phyloP scores from a whole-genome alignment of 345 rosid genomes.

The Balakata baccata region DNA sequence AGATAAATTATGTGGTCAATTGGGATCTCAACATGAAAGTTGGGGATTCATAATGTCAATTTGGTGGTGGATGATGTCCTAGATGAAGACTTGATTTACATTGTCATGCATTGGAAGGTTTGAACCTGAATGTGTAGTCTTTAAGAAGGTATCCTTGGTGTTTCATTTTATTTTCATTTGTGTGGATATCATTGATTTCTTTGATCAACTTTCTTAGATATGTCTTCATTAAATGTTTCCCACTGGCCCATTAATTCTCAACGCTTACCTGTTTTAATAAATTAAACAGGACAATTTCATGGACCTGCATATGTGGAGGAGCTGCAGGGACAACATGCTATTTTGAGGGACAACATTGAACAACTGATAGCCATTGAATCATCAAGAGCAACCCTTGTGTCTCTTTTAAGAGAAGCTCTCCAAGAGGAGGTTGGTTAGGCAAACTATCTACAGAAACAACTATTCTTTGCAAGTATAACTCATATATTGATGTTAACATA shows the following conservation, averaged over 20 bases:
- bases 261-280: neutral
- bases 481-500: neutral
- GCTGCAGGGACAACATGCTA: slow-evolving; percentile 67
- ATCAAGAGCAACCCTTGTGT: slow-evolving; percentile 64
- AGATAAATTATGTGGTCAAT: neutral
- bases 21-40: neutral
- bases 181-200: neutral
- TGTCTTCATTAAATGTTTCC: neutral
- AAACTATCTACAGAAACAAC: slow-evolving; percentile 6
- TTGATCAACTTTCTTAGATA: neutral
- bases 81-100: neutral
- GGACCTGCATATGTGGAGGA: slow-evolving; percentile 59
- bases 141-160: too few relatives aligned
- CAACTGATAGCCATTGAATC: slow-evolving; percentile 64
- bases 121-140: neutral
- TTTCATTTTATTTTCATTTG: neutral
- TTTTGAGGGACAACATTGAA: slow-evolving; percentile 65
- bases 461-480: slow-evolving; percentile 7
- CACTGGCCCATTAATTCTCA: neutral
- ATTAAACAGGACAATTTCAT: slow-evolving; percentile 46
- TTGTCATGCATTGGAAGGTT: neutral
- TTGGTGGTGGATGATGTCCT: neutral
- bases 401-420: slow-evolving; percentile 70
- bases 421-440: slow-evolving; percentile 72
- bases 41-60: neutral